Evolutionary conservation across 2,329 filamentous ascomycete species (phyloP).

Genomic region (Calonectria fujianensis): DNA sequence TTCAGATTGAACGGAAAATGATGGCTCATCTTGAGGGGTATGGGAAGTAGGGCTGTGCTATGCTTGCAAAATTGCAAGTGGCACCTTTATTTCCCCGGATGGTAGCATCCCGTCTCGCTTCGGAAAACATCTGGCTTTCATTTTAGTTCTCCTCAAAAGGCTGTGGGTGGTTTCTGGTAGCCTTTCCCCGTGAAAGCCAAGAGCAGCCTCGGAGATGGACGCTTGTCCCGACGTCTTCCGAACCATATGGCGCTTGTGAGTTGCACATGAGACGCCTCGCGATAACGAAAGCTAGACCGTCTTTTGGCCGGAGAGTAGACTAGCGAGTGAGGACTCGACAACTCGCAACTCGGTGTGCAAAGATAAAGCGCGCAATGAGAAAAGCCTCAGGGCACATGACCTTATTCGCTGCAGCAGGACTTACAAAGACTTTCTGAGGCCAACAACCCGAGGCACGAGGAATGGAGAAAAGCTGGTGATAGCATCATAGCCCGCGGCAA

Average conservation of each 20-base stretch:
- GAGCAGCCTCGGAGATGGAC: background rate
- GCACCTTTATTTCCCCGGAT: conserved; percentile 13
- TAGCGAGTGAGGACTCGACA: conserved; percentile 18
- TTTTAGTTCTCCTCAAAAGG: background rate
- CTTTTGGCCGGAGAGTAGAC: conserved; percentile 10
- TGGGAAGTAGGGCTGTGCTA: background rate
- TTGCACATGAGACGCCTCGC: conserved; percentile 16
- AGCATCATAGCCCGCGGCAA: background rate
- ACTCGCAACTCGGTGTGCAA: conserved; percentile 17
- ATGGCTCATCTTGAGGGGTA: conserved; percentile 8
- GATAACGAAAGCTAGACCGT: conserved; percentile 16
- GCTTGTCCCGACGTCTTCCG: conserved; percentile 9
- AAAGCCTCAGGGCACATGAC: conserved; percentile 13
- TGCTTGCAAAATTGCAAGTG: background rate
- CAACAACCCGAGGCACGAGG: conserved; percentile 20
- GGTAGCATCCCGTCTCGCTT: conserved; percentile 12
- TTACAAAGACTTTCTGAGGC: background rate
- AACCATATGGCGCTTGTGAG: conserved; percentile 1
- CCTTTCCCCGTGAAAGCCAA: background rate
- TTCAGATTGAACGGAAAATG: conserved; percentile 5
- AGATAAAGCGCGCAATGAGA: conserved; percentile 17
- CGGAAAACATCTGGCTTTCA: conserved; percentile 14
- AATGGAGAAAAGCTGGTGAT: conserved; percentile 10
- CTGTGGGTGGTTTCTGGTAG: background rate
- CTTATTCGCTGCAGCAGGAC: conserved; percentile 4